Base-by-base conservation (phyloP, 768 basidiomycete species). In the Obba rivulosa region DNA sequence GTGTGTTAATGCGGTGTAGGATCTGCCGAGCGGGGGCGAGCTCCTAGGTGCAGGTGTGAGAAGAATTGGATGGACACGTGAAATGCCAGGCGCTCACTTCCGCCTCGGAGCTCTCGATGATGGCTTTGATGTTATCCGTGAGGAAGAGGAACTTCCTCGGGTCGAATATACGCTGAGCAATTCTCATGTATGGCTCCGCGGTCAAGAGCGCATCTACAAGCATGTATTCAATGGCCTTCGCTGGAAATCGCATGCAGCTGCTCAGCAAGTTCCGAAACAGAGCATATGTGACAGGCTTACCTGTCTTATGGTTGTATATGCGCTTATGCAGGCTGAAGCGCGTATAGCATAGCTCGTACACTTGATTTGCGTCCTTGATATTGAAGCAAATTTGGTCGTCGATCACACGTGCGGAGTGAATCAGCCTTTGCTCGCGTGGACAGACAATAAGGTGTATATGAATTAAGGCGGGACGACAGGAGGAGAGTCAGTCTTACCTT, bases 181-280 rank as follows among this genome's bases (percentile, higher is more conserved):
- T 75, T 38, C 80, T 71, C 60, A 91, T 62, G 49, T 75, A 48
- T 0, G 80, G 75, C 34, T 92, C 85, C 0, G 90, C 90, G 0
- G 68, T 66, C 0, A 83, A 65, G n/a, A 92, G 72, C 0, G 76
- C 86, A 55, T 92, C 89, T 13, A 88, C 73, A n/a, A 92, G 69
- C 90, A 92, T 92, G 57, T 83, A 78, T 62, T 90, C 90, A 43
- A 91, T 83, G 0, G 86, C 80, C 55, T 77, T 85, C 3, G 86
- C 87, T 86, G 60, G n/a, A n/a, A n/a, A n/a, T n/a, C n/a, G n/a
- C 16, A 48, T 28, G 43, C 16, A 23, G 17, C 18, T 18, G 35
- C 14, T 38, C 16, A 23, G 17, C 34, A 25, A 34, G 2, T 38
- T 23, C 31, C n/a, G 41, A 10, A n/a, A 34, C 17, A 39, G 21